Base-by-base conservation (phyloP, 208 protist species). In the Wallacemonas rigidus region DNA sequence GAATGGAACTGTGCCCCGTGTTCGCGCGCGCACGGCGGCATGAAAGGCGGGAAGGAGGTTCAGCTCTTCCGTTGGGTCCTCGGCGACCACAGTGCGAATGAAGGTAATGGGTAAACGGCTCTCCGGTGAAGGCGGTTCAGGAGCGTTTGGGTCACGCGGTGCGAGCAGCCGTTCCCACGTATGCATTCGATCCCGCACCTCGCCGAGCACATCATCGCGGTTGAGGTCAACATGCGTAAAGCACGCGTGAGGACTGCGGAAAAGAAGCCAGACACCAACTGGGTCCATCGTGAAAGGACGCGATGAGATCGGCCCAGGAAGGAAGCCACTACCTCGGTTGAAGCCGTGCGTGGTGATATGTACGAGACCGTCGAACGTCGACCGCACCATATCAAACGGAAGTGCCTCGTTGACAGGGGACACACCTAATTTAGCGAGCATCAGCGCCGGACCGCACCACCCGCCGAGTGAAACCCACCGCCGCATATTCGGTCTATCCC, bases 151-250 rank as follows among this genome's bases (percentile, higher is more conserved):
- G 7, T 57, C 67, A 4, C 65, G 61, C 2, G 40, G 53, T 6
- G 58, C 54, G n/a, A 91, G 71, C 62, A 88, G 69, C 36, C 40
- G 73, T 12, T 91, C 83, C 88, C 88, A 96, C 14, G 76, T 72
- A 12, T 47, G 43, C 15, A 92, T 87, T 12, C 91, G 86, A 12
- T 72, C 68, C 26, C 81, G 72, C 53, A 96, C 77, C 71, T 82
- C 83, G 14, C 45, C 47, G 17, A 87, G 64, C 26, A 93, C 75
- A 1, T 81, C 64, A 1, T 83, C 68, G 36, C 74, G 58, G 73
- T 93, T 94, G n/a, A 96, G 53, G 57, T 96, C 84, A 51, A 86
- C 87, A 61, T 96, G 92, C 2, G 88, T 90, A 51, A 96, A 93
- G 67, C 89, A 94, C 9, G 85, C 85, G 79, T 96, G 89, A 50